phyloP scores from a whole-genome alignment of 352 stramenopile genomes.

The Phytophthora idaei region DNA sequence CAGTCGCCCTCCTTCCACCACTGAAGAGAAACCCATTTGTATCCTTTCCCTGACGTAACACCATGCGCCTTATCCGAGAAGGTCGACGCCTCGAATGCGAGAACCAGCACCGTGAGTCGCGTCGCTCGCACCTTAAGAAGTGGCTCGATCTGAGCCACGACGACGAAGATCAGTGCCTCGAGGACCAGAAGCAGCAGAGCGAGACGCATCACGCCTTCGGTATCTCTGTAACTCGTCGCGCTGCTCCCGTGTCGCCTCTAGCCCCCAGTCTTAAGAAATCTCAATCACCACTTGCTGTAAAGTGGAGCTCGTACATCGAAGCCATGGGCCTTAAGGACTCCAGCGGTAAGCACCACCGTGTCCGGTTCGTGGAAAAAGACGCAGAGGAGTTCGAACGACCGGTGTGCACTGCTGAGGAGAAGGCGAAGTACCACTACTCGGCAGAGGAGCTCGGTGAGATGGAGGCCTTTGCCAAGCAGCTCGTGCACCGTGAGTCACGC shows the following conservation, averaged over 20 bases:
- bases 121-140: constrained; percentile 36
- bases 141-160: constrained; percentile 35
- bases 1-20: constrained; percentile 12
- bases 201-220: constrained; percentile 18
- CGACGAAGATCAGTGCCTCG: constrained; percentile 7
- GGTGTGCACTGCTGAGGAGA: constrained; percentile 52
- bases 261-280: constrained; percentile 66
- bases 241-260: constrained; percentile 28
- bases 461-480: constrained; percentile 54
- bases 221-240: constrained; percentile 18
- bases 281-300: constrained; percentile 46
- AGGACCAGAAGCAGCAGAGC: constrained; percentile 23
- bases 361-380: constrained; percentile 52
- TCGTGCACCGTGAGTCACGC: constrained; percentile 49
- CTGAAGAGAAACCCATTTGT: background rate
- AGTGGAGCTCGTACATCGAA: constrained; percentile 62
- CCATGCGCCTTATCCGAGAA: constrained; percentile 44
- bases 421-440: constrained; percentile 62
- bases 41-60: background rate
- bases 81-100: constrained; percentile 40
- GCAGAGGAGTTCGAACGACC: constrained; percentile 46
- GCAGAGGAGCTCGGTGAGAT: constrained; percentile 59
- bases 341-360: constrained; percentile 39
- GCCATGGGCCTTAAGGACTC: constrained; percentile 51
- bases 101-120: constrained; percentile 33